phyloP scores from a whole-genome alignment of 2,329 filamentous ascomycete species.

The Cercospora canescens region DNA sequence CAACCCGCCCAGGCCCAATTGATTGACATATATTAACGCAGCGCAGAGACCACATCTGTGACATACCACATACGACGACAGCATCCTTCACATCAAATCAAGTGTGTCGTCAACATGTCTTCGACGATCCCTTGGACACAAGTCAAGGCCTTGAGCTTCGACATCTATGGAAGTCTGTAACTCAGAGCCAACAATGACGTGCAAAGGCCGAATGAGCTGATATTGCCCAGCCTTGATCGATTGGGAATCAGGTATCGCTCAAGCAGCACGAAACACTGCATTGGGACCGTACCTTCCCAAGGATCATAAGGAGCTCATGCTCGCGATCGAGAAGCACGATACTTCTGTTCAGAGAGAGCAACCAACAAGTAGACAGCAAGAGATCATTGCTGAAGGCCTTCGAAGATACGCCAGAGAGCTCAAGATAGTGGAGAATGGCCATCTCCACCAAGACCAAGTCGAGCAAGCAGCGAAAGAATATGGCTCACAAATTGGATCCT shows the following conservation, averaged over 20 bases:
- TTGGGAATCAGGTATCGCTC: conserved; percentile 68
- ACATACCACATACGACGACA: no score
- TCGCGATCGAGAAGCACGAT: conserved; percentile 50
- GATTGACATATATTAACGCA: background rate
- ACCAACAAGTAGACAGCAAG: conserved; percentile 60
- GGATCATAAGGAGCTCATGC: conserved; percentile 45
- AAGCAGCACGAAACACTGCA: conserved; percentile 51
- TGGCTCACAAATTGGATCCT: conserved; percentile 53
- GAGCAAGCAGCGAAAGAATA: conserved; percentile 50
- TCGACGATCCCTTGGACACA: conserved; percentile 31
- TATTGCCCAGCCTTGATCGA: conserved; percentile 60
- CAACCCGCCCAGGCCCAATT: background rate
- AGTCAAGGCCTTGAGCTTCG: conserved; percentile 63
- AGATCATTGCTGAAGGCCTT: conserved; percentile 46
- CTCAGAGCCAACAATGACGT: background rate
- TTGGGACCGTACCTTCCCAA: conserved; percentile 49
- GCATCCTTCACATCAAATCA: no score
- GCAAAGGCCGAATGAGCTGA: background rate
- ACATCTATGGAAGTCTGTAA: conserved; percentile 66
- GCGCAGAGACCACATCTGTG: no score
- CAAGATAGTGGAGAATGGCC: conserved; percentile 51
- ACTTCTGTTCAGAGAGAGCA: conserved; percentile 52
- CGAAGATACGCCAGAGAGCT: conserved; percentile 33
- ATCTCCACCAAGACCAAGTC: conserved; percentile 47
- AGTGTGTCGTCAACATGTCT: conserved; percentile 18